These are phyloP conservation scores for Peronospora tabacina DNA, from an alignment of 352 stramenopile species.

Conservation along the genomic window DNA sequence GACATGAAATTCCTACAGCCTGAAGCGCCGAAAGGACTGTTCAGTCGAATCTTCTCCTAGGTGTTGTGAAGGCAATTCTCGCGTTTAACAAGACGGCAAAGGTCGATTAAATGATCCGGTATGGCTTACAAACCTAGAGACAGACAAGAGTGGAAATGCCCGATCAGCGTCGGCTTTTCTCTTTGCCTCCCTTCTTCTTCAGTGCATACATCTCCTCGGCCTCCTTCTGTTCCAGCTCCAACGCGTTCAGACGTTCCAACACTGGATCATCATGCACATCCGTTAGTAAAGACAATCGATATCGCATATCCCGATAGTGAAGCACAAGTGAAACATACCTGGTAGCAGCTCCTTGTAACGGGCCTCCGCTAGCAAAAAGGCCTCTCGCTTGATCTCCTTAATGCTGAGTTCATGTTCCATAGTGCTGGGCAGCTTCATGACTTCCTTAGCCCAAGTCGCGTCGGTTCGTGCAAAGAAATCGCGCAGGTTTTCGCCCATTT, in stretches of 20 bases:
- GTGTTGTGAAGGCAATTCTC: background rate
- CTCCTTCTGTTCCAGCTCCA: constrained; percentile 73
- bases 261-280: constrained; percentile 30
- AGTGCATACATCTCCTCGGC: constrained; percentile 65
- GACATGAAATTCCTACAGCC: constrained; percentile 84
- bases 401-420: constrained; percentile 62
- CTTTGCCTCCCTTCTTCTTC: constrained; percentile 71
- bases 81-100: background rate
- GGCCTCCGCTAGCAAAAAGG: constrained; percentile 60
- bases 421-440: constrained; percentile 55
- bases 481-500: constrained; percentile 77
- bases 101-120: constrained; percentile 5
- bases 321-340: constrained; percentile 29
- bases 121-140: constrained; percentile 15
- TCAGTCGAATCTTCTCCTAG: constrained; percentile 61
- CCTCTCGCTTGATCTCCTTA: constrained; percentile 85
- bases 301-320: constrained; percentile 6
- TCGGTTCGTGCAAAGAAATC: constrained; percentile 85
- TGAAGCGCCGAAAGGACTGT: constrained; percentile 71
- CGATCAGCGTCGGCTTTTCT: constrained; percentile 57
- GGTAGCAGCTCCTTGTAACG: constrained; percentile 77
- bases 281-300: constrained; percentile 2
- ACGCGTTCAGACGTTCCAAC: constrained; percentile 67
- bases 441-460: constrained; percentile 53
- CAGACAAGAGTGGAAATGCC: constrained; percentile 8